Evolutionary conservation across 2,329 filamentous ascomycete species (phyloP).

Genomic region (Colletotrichum spaethianum): DNA sequence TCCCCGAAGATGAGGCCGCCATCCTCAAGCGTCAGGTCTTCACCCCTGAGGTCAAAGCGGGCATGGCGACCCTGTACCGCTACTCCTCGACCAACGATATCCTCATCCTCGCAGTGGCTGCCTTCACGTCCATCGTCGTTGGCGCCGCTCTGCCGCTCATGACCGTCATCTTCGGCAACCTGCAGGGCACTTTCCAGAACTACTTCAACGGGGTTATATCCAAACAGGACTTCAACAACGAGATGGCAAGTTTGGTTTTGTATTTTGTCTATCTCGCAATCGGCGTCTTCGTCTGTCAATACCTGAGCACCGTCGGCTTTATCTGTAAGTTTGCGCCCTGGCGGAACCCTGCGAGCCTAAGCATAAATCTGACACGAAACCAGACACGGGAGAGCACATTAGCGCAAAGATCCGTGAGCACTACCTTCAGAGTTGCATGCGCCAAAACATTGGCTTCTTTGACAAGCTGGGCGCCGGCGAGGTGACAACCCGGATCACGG

Average conservation of each 20-base stretch:
- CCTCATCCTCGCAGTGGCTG: conserved; percentile 72
- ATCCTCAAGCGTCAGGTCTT: conserved; percentile 79
- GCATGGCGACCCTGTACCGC: conserved; percentile 76
- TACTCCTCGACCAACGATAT: conserved; percentile 78
- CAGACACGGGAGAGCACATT: conserved; percentile 82
- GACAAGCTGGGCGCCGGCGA: conserved; percentile 94
- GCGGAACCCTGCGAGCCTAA: not conserved
- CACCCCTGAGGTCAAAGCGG: conserved; percentile 74
- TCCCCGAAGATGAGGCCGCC: conserved; percentile 75
- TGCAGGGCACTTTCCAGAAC: conserved; percentile 79
- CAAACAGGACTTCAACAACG: conserved; percentile 69
- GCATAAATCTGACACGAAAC: not conserved
- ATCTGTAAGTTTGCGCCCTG: conserved; percentile 68
- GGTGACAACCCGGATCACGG: conserved; percentile 93
- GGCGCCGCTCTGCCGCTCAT: conserved; percentile 85
- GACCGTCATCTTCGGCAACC: conserved; percentile 84
- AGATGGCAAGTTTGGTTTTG: conserved; percentile 76
- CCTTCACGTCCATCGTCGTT: conserved; percentile 76
- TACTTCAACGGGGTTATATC: conserved; percentile 66
- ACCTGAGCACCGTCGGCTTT: conserved; percentile 88
- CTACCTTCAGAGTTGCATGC: conserved; percentile 87
- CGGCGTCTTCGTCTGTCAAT: conserved; percentile 83
- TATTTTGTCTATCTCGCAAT: conserved; percentile 91
- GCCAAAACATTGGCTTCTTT: conserved; percentile 93
- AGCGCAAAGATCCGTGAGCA: conserved; percentile 83